These are phyloP conservation scores for Candida schatavii DNA, from an alignment of 805 yeast species.

Conservation along the genomic window DNA sequence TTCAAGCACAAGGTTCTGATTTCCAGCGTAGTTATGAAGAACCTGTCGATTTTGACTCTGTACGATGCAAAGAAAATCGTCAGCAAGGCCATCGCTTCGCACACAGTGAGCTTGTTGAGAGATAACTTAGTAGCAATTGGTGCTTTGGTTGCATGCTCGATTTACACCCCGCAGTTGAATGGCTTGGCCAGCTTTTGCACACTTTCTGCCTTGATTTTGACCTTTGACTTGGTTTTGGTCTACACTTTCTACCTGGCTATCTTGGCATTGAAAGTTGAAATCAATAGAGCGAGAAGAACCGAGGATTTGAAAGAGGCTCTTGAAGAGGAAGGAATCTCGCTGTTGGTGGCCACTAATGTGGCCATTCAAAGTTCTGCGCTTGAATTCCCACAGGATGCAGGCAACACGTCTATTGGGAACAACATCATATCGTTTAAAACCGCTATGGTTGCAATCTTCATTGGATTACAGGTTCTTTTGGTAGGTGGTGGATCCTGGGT, in stretches of 20 bases:
- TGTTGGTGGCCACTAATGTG: conserved; percentile 62
- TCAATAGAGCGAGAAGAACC: conserved; percentile 78
- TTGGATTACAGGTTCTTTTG: conserved; percentile 64
- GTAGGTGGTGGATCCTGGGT: conserved; percentile 69
- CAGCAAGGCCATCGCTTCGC: conserved; percentile 38
- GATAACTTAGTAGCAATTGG: conserved; percentile 73
- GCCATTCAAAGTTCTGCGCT: conserved; percentile 48
- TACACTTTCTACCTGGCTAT: conserved; percentile 82
- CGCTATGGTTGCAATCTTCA: conserved; percentile 55
- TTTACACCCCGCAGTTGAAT: conserved; percentile 63
- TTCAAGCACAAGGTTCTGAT: conserved; percentile 80
- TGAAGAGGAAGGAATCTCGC: conserved; percentile 89
- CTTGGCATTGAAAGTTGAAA: conserved; percentile 84
- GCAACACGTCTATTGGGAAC: conserved; percentile 15
- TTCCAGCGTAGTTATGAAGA: conserved; percentile 55
- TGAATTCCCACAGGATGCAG: conserved; percentile 30
- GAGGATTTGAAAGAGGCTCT: conserved; percentile 73
- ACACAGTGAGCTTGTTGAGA: conserved; percentile 56
- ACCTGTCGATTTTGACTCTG: conserved; percentile 30
- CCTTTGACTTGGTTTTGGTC: conserved; percentile 68
- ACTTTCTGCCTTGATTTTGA: conserved; percentile 64
- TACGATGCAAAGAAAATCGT: conserved; percentile 44
- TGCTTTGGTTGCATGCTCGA: conserved; percentile 65
- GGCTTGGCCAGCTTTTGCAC: conserved; percentile 81
- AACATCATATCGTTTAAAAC: conserved; percentile 55